Base-by-base conservation (phyloP, 306 rosid genomes). In the Coriaria nepalensis region DNA sequence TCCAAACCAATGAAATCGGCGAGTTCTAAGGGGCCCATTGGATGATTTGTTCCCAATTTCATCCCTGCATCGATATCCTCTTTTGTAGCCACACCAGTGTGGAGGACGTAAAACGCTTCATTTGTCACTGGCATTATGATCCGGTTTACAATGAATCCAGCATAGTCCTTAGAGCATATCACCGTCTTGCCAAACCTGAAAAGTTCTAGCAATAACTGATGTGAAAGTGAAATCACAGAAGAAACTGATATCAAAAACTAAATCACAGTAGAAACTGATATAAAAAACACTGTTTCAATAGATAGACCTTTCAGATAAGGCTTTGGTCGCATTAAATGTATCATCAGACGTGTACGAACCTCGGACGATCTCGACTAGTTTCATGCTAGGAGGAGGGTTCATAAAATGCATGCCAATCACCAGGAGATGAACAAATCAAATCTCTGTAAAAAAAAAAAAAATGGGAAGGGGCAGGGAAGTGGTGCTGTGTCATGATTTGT, bases 1-100 rank as follows among this genome's bases (percentile, higher is more conserved):
- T 88, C 97, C 81, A 88, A 75, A 52, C 97, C 93, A 46, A 88
- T 88, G 78, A 88, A 84, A 61, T 88, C 97, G 9, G 93, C 97
- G 48, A 88, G 93, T 68, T 88, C 83, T 51, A 88, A 68, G 37
- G 97, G 97, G 51, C 97, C 97, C 95, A 84, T 78, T 56, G 95
- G 93, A 72, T 88, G 95, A 52, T 84, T 88, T 45, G 97, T 84
- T 40, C 90, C 97, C 49, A 88, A 72, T 75, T 81, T 84, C 95
- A 88, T 88, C 45, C 95, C 95, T 2, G 66, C 59, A 43, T 88
- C 97, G 34, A 88, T 81, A 59, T 88, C 97, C 71, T 88, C 95
- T 57, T 81, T 84, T 29, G 86, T 78, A 44, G 90, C 95, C 35
- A 88, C 90, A 4, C 85, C 86, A 0, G 80, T 74, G 49, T 78